Base-by-base conservation (phyloP, 176 grass and related monocot species). In the Pontederia paniculata region DNA sequence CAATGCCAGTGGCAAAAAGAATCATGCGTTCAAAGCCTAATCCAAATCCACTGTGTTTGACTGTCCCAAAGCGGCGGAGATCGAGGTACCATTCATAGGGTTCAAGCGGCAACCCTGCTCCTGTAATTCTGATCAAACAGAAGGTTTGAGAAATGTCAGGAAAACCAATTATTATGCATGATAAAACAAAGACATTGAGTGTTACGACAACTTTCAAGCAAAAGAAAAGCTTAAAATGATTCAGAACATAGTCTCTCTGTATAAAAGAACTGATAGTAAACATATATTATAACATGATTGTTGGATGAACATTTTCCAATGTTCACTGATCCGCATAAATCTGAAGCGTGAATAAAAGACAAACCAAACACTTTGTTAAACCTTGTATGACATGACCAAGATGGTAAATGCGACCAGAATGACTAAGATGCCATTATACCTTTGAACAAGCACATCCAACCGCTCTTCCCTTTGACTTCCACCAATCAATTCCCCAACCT, bases 391-490 rank as follows among this genome's bases (percentile, higher is more conserved):
- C 1, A 60, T 12, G 0, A 42, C 19, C 15, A 6, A 58, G 13
- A 8, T 37, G 8, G 25, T 8, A 13, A n/a, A 44, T 11, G 21
- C 16, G 19, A 42, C 9, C 16, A 21, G 12, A 15, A 44, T 14
- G 48, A 57, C 10, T 17, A 15, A 48, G 21, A 10, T 58, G 4
- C 17, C 21, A 17, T 18, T 4, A 16, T 78, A 96, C 86, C 91
- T 84, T 50, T 87, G 62, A 58, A 76, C 78, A 47, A 96, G 79
- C 66, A 84, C 61, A 21, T 90, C 86, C 48, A 96, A 55, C 45
- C 91, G 74, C 50, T 96, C 91, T 65, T 96, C 91, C 57, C 91
- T 96, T 83, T 96, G 89, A 76, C 89, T 95, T 89, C 89, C 89
- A 65, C 89, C 84, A 63, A 95, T 77, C 61, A 95, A 62, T 56